Conservation (phyloP, 2,329 filamentous ascomycete species). For the Berkeleyomyces rouxiae region DNA sequence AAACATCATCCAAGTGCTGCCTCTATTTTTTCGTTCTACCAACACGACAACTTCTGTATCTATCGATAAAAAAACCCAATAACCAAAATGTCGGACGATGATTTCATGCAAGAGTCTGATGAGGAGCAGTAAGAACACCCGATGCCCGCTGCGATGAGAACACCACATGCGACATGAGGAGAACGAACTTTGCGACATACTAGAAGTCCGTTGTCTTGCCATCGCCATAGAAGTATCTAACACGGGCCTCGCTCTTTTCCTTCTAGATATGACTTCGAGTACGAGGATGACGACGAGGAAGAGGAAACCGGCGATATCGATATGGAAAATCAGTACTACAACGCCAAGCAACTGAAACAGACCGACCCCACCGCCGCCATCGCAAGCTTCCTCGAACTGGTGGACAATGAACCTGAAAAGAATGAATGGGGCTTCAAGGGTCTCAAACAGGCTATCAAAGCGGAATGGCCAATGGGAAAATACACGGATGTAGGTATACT, state of each 20-base stretch:
- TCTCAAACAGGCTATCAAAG: slow-evolving; percentile 92
- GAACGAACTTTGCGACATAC: not conserved
- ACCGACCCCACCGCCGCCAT: slow-evolving; percentile 79
- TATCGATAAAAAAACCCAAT: not conserved
- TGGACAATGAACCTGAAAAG: slow-evolving; percentile 71
- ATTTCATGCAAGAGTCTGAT: slow-evolving; percentile 33
- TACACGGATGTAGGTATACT: slow-evolving; percentile 52
- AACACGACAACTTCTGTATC: not conserved
- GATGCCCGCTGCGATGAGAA: not conserved
- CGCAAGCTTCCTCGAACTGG: slow-evolving; percentile 80
- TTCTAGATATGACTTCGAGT: slow-evolving; percentile 78
- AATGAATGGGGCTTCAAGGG: slow-evolving; percentile 99
- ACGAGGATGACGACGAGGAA: slow-evolving; percentile 80
- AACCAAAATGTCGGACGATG: slow-evolving; percentile 33
- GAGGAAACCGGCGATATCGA: slow-evolving; percentile 80
- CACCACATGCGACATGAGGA: not conserved
- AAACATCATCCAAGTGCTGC: not conserved
- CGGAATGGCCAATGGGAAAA: slow-evolving; percentile 81
- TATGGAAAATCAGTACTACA: slow-evolving; percentile 99
- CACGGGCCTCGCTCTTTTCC: slow-evolving; percentile 6
- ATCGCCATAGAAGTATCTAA: not conserved
- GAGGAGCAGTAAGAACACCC: slow-evolving; percentile 26
- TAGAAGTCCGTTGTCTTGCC: not conserved
- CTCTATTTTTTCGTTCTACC: not conserved
- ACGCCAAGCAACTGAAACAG: slow-evolving; percentile 89